phyloP scores from a whole-genome alignment of 129 eudicot genomes.

The Flaveria trinervia region DNA sequence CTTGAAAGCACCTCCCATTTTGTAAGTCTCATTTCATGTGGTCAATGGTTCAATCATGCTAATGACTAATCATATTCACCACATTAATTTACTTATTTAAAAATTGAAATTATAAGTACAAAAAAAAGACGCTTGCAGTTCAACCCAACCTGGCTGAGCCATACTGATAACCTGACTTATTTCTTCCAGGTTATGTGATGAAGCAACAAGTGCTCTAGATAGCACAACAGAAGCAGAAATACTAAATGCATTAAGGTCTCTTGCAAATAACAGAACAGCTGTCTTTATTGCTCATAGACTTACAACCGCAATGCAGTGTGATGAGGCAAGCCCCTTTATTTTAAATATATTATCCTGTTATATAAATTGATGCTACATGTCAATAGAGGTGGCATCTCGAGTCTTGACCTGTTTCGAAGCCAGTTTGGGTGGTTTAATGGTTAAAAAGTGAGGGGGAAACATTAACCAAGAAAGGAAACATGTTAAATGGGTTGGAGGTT shows the following conservation, averaged over 20 bases:
- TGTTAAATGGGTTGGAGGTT: background rate
- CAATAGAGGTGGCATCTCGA: background rate
- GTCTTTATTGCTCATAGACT: slow-evolving; percentile 97
- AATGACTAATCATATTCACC: background rate
- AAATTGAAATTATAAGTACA: background rate
- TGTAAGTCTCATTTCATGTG: slow-evolving; percentile 50
- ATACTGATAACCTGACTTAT: background rate
- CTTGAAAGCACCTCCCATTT: slow-evolving; percentile 79
- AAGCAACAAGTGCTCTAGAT: slow-evolving; percentile 98
- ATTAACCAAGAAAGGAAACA: background rate
- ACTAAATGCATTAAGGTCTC: slow-evolving; percentile 76
- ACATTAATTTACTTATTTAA: background rate
- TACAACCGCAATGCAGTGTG: slow-evolving; percentile 99
- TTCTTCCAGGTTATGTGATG: slow-evolving; percentile 83
- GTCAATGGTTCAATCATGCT: background rate
- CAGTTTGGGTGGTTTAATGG: background rate
- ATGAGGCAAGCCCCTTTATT: slow-evolving; percentile 52
- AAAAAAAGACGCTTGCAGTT: too few species aligned
- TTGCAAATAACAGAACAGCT: slow-evolving; percentile 76
- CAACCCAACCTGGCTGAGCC: background rate
- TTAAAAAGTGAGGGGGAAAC: too few species aligned
- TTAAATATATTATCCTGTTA: background rate
- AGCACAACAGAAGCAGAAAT: slow-evolving; percentile 98
- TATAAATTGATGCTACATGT: background rate
- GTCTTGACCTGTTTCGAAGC: background rate